Conservation (phyloP, 2,329 filamentous ascomycete species). For the Alternaria postmessia region DNA sequence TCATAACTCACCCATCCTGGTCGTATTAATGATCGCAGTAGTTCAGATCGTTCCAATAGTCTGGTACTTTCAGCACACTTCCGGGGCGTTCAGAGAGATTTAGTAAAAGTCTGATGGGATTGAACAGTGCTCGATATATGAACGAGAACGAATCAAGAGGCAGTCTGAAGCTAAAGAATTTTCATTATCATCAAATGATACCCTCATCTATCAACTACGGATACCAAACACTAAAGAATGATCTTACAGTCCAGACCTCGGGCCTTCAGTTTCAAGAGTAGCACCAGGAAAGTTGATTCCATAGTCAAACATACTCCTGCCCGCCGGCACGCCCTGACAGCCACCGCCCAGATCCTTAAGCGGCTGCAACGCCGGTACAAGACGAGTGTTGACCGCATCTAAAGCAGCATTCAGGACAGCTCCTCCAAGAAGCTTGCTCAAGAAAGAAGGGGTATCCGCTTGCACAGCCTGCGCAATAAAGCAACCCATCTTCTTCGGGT, state of each 20-base stretch:
- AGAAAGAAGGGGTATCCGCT: background rate
- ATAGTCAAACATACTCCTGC: background rate
- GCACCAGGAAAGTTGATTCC: background rate
- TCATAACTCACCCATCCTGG: background rate
- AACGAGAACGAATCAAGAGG: background rate
- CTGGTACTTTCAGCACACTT: rapidly evolving
- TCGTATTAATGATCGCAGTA: rapidly evolving
- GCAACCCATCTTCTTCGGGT: background rate
- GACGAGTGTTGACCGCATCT: background rate
- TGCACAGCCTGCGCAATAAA: background rate
- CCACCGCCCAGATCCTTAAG: background rate
- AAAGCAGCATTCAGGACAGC: background rate
- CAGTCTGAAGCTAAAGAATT: background rate
- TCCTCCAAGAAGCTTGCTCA: background rate
- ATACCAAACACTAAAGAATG: background rate
- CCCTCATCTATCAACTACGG: background rate
- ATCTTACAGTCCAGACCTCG: background rate
- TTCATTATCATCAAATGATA: background rate
- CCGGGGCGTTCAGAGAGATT: rapidly evolving
- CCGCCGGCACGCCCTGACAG: background rate
- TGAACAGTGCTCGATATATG: background rate
- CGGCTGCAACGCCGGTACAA: background rate
- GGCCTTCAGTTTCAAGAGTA: background rate
- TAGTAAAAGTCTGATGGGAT: background rate
- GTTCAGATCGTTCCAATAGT: background rate